Evolutionary conservation across 2,329 filamentous ascomycete species (phyloP), one percentile per base, ranked within the genome.

Genomic region (Echinosphaeria canescens): DNA sequence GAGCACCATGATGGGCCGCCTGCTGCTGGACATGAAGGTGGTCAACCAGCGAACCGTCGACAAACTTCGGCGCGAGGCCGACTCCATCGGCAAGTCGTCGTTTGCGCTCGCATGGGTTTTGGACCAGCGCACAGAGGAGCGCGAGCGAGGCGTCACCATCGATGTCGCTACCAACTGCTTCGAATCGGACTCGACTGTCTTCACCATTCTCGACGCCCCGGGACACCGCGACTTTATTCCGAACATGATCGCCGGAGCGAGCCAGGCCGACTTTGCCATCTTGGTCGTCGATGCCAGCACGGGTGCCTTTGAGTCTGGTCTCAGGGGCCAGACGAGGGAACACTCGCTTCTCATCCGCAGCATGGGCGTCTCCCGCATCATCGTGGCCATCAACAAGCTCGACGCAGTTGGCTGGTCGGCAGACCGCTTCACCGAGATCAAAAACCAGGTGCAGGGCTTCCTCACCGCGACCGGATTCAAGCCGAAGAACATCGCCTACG

Each of bases 231-330:
- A 98, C 44, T 98, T 95, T 43, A 82, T 98, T 13, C 88, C 88
- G 1, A 98, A 93, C 47, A 98, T 98, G 88, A 93, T 98, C 44
- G 85, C 85, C 3, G 88, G 88, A 10, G 82, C 85, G 4, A 88
- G 79, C 31, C 85, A 93, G 49, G 90, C 88, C 8, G 88, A 98
- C 45, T 88, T 95, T 47, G 88, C 84, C 0, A 75, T 98, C 1
- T 56, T 98, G 3, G 88, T 98, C 13, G 80, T 98, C 32, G 88
- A 98, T 44, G 76, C 85, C 4, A 75, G 76, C 30, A 80, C 69
- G 0, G 88, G 85, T 18, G 84, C 84, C 18, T 93, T 95, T 36
- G 88, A 98, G 46, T 82, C 81, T 4, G 90, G 88, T 0, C 55
- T 95, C 17, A 85, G 78, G 42, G 88, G 88, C 0, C 88, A 98